A percentile compares a stretch with the other conserved stretches of the same genome.
Conservation (phyloP, 1,284 basidiomycete species). For the Malassezia equina region DNA sequence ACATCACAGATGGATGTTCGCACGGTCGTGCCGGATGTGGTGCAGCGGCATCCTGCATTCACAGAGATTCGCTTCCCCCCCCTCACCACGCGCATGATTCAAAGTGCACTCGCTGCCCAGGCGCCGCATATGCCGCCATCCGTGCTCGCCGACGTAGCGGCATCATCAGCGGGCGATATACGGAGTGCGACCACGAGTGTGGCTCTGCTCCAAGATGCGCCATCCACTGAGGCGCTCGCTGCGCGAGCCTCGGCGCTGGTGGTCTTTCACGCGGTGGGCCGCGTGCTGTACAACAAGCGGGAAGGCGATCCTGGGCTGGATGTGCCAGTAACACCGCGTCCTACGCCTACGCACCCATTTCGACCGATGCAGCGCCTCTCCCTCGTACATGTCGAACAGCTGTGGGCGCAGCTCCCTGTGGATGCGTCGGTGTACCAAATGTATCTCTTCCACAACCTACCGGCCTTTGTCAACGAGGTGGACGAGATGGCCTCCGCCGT, state of each 20-base stretch:
- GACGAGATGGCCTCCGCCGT: constrained; percentile 64
- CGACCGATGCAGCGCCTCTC: not conserved
- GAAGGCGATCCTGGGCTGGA: constrained; percentile 30
- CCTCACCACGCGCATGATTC: constrained; percentile 12
- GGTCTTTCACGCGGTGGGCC: constrained; percentile 86
- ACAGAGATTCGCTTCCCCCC: constrained; percentile 57
- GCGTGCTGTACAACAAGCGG: constrained; percentile 92
- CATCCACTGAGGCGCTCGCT: not conserved
- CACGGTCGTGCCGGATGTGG: constrained; percentile 57
- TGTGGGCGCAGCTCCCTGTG: constrained; percentile 78
- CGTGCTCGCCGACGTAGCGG: constrained; percentile 53
- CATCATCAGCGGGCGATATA: constrained; percentile 76
- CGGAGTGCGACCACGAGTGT: constrained; percentile 70
- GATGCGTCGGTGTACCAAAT: constrained; percentile 77
- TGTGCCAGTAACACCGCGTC: not conserved
- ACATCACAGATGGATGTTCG: constrained; percentile 56
- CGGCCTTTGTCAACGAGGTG: constrained; percentile 66
- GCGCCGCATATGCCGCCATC: not conserved
- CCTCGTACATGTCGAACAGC: constrained; percentile 20
- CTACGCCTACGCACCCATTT: not conserved
- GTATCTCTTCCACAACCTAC: constrained; percentile 88
- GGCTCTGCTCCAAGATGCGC: not conserved
- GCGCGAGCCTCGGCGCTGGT: constrained; percentile 71
- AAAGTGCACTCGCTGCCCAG: not conserved
- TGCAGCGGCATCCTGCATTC: constrained; percentile 60